phyloP scores from a whole-genome alignment of 169 alveolate genomes.

The Eimeria praecox region DNA sequence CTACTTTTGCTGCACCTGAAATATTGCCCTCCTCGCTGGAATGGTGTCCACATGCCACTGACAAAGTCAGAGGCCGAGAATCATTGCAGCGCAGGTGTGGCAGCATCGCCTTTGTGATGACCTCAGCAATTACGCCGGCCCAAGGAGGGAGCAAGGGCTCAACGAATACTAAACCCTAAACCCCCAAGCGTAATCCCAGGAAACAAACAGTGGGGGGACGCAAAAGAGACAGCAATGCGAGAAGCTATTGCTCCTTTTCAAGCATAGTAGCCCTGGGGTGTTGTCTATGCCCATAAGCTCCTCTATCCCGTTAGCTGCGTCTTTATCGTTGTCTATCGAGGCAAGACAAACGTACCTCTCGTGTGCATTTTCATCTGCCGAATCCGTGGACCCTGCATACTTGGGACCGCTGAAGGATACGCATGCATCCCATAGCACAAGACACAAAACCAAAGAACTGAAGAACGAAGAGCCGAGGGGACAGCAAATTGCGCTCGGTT shows the following conservation, averaged over 20 bases:
- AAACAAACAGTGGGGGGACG: not conserved
- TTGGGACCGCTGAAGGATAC: constrained; percentile 18
- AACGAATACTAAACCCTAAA: not conserved
- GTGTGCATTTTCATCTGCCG: constrained; percentile 17
- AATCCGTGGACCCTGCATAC: not conserved
- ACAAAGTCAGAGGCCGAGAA: not conserved
- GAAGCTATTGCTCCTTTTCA: not conserved
- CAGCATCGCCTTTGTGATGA: not conserved
- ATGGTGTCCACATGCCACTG: not conserved
- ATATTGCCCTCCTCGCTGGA: not conserved
- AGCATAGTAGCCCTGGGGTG: not conserved
- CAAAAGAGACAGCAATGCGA: not conserved
- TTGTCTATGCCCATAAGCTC: not conserved
- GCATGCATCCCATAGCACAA: no score
- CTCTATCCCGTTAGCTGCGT: not conserved
- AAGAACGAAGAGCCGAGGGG: not conserved
- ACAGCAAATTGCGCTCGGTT: not conserved
- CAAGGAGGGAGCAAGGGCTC: not conserved
- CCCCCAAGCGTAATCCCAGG: not conserved
- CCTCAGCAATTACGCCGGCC: not conserved
- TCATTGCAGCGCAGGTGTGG: not conserved
- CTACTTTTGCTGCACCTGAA: not conserved
- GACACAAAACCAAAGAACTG: not conserved
- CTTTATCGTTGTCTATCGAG: not conserved
- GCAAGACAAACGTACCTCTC: not conserved